Evolutionary conservation across 768 basidiomycete genomes (phyloP).

Genomic region (Chalciporus piperatus): DNA sequence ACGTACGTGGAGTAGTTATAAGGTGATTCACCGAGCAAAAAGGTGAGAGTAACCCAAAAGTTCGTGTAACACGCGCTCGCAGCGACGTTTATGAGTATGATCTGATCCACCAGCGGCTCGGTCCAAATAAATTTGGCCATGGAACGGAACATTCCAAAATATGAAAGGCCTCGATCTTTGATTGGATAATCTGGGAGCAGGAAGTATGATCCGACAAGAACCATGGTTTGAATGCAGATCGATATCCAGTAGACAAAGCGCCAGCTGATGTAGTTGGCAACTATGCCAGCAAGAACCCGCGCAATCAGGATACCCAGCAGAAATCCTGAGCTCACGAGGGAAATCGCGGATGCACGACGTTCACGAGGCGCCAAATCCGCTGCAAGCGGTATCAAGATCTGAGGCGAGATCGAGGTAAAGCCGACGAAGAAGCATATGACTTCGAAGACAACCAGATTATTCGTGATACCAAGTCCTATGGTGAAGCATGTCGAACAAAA

Average conservation of each 20-base stretch:
- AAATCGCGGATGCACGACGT: slow-evolving; percentile 67
- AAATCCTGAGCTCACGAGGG: slow-evolving; percentile 65
- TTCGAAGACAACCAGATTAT: slow-evolving; percentile 56
- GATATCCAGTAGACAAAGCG: slow-evolving; percentile 73
- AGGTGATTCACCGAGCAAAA: slow-evolving; percentile 68
- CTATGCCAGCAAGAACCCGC: slow-evolving; percentile 66
- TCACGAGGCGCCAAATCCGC: slow-evolving; percentile 78
- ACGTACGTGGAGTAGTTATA: slow-evolving; percentile 69
- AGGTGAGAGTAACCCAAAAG: slow-evolving; percentile 75
- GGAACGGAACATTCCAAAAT: slow-evolving; percentile 61
- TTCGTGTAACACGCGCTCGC: slow-evolving; percentile 55
- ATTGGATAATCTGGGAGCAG: slow-evolving; percentile 76
- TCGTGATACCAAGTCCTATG: slow-evolving; percentile 67
- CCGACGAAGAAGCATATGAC: slow-evolving; percentile 67
- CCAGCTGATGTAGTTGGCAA: slow-evolving; percentile 69
- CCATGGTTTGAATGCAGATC: slow-evolving; percentile 58
- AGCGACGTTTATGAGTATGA: slow-evolving; percentile 52
- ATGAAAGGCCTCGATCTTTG: slow-evolving; percentile 61
- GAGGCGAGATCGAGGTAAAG: slow-evolving; percentile 60
- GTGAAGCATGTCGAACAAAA: slow-evolving; percentile 53
- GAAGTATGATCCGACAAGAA: slow-evolving; percentile 55
- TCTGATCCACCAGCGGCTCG: slow-evolving; percentile 74
- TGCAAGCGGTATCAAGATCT: slow-evolving; percentile 67
- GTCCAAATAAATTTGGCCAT: slow-evolving; percentile 74
- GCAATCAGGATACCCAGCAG: slow-evolving; percentile 71